These are phyloP conservation scores for Alternaria burnsii DNA, from an alignment of 2,329 filamentous ascomycete genomes.

Conservation along the genomic window DNA sequence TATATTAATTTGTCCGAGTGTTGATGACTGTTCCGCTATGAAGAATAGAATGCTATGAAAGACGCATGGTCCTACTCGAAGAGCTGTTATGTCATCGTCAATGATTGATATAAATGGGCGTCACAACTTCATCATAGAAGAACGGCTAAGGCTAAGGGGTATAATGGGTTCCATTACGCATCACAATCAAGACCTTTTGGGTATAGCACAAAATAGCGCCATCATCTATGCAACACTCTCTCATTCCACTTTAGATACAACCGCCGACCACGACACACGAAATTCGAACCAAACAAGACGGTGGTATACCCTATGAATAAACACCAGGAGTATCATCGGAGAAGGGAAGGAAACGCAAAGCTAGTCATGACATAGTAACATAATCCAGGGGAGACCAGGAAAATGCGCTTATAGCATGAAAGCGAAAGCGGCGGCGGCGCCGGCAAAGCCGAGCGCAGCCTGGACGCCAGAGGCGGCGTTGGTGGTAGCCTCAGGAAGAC, in stretches of 20 bases:
- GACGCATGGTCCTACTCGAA: background rate
- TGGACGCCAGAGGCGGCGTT: conserved; percentile 41
- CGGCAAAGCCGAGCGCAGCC: conserved; percentile 51
- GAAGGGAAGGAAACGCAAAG: conserved; percentile 4
- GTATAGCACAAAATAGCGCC: background rate
- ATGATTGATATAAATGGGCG: background rate
- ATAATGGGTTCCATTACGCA: conserved; percentile 6
- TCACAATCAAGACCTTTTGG: conserved; percentile 5
- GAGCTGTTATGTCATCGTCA: background rate
- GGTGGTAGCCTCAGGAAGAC: conserved; percentile 41
- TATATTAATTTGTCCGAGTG: background rate
- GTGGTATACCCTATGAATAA: conserved; percentile 4
- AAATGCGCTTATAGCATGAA: conserved; percentile 48
- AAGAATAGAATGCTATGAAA: background rate
- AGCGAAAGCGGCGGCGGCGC: conserved; percentile 53
- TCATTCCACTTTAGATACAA: conserved; percentile 7
- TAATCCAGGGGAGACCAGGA: conserved; percentile 2
- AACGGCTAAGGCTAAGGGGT: background rate
- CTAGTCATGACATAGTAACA: conserved; percentile 26
- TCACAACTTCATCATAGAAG: background rate
- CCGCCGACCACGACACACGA: background rate
- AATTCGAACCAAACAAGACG: background rate
- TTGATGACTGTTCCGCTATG: background rate
- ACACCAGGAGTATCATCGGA: conserved; percentile 6
- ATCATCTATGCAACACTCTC: conserved; percentile 7